phyloP scores from a whole-genome alignment of 805 yeast genomes.

The Naumovozyma baii region DNA sequence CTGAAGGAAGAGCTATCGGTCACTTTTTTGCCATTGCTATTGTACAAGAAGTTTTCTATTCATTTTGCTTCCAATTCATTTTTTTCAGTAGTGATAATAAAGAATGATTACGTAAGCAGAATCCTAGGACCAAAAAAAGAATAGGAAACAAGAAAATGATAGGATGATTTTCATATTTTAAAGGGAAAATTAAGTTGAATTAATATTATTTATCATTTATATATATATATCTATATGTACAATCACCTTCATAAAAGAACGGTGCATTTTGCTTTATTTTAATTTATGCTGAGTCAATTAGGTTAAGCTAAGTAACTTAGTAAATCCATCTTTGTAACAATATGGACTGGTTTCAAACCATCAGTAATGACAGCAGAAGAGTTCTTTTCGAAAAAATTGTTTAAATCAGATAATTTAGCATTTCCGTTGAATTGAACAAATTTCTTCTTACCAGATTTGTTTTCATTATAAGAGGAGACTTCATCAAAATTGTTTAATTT shows the following conservation, averaged over 20 bases:
- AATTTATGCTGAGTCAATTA: neutral
- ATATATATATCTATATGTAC: neutral
- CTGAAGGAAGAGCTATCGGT: too few species aligned
- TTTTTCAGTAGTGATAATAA: too few species aligned
- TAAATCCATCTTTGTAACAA: conserved; percentile 81
- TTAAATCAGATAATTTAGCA: conserved; percentile 58
- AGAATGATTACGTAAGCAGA: too few species aligned
- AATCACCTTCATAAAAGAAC: too few species aligned
- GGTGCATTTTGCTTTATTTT: neutral
- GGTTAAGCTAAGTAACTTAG: conserved; percentile 38
- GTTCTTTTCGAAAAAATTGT: conserved; percentile 73
- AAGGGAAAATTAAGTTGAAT: too few species aligned
- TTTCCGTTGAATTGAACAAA: conserved; percentile 57
- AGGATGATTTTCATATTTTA: too few species aligned
- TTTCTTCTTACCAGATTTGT: conserved; percentile 53
- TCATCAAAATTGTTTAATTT: conserved; percentile 50
- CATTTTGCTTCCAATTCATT: too few species aligned
- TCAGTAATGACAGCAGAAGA: conserved; percentile 80
- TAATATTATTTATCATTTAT: too few species aligned
- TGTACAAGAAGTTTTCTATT: too few species aligned
- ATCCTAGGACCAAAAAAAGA: too few species aligned
- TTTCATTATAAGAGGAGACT: conserved; percentile 53
- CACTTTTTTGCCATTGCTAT: too few species aligned
- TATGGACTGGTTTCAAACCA: conserved; percentile 64
- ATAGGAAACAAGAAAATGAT: too few species aligned